phyloP scores from a whole-genome alignment of 805 yeast genomes.

The Ogataea allantospora region DNA sequence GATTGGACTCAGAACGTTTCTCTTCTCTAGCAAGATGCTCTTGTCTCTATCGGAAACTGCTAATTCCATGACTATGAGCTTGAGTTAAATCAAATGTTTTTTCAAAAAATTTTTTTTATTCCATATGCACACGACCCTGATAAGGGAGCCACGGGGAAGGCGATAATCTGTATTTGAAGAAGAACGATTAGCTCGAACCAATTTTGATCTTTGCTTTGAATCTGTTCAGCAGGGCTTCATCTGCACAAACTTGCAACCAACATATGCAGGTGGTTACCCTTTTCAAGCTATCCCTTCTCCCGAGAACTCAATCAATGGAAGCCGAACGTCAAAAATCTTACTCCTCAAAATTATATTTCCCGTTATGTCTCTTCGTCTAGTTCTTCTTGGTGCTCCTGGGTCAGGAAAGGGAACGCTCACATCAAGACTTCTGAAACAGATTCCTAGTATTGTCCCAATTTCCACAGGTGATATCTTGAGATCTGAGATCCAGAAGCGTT shows the following conservation, averaged over 20 bases:
- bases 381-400: constrained; percentile 92
- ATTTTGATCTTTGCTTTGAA: too few species aligned
- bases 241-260: too few species aligned
- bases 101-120: constrained; percentile 10
- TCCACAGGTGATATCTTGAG: constrained; percentile 87
- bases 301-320: neutral
- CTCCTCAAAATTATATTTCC: neutral
- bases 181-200: too few species aligned
- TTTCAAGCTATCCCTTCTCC: neutral
- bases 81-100: constrained; percentile 6
- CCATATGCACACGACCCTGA: constrained; percentile 7
- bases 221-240: too few species aligned
- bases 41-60: constrained; percentile 75
- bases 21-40: constrained; percentile 66
- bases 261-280: neutral
- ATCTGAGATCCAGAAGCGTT: constrained; percentile 53
- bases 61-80: constrained; percentile 54
- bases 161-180: too few species aligned
- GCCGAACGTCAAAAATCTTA: neutral
- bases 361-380: constrained; percentile 53
- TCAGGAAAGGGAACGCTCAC: constrained; percentile 94
- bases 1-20: constrained; percentile 59
- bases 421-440: constrained; percentile 52
- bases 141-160: constrained; percentile 5
- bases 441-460: constrained; percentile 54